Conservation (phyloP, 768 basidiomycete species). For the Leccinum disarticulatum region DNA sequence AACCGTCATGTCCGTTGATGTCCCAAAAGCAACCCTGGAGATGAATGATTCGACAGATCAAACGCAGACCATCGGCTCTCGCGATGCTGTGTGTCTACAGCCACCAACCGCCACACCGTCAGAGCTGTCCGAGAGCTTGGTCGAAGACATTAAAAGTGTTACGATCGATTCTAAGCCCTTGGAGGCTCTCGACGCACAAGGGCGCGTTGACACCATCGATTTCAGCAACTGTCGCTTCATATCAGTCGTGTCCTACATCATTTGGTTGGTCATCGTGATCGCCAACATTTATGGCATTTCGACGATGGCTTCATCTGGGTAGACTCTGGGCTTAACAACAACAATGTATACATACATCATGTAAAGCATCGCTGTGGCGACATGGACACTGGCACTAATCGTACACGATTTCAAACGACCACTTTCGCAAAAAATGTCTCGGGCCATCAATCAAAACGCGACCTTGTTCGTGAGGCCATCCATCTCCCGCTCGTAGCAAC, state of each 20-base stretch:
- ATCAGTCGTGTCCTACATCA: conserved; percentile 42
- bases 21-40: background rate
- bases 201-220: conserved; percentile 32
- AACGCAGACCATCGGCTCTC: background rate
- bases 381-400: conserved; percentile 2
- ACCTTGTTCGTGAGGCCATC: conserved; percentile 54
- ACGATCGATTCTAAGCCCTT: conserved; percentile 7
- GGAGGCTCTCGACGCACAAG: background rate
- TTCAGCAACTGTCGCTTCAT: conserved; percentile 41
- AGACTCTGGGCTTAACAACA: background rate
- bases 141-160: background rate
- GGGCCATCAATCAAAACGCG: conserved; percentile 38
- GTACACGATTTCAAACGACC: conserved; percentile 10
- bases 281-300: conserved; percentile 56
- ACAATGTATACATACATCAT: background rate
- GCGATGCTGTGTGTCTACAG: conserved; percentile 16
- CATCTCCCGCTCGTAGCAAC: conserved; percentile 62
- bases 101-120: background rate
- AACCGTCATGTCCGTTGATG: conserved; percentile 28
- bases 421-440: background rate
- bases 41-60: background rate
- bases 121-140: background rate
- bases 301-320: conserved; percentile 34
- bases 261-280: conserved; percentile 47
- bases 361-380: background rate